Conservation (phyloP, 148 eudicot species). For the Selenicereus undatus region DNA sequence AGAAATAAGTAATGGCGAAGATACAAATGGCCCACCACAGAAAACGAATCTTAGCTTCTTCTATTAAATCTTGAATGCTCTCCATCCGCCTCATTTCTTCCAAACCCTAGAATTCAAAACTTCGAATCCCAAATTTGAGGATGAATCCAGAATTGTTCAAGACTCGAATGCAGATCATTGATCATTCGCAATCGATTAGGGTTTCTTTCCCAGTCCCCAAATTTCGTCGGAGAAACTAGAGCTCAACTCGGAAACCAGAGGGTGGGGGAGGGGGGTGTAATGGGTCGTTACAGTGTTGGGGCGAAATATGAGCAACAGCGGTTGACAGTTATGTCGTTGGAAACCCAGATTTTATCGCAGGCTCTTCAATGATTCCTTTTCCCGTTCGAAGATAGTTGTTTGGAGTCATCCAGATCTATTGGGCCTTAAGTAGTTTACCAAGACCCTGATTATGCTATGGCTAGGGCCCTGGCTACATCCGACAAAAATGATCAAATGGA, state of each 20-base stretch:
- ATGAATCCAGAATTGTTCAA: background rate
- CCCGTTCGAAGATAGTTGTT: no score
- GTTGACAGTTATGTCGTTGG: background rate
- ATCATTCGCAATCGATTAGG: background rate
- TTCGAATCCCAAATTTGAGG: no score
- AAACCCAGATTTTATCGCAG: background rate
- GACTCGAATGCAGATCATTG: background rate
- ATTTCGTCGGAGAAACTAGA: background rate
- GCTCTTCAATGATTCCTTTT: background rate
- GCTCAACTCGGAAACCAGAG: background rate
- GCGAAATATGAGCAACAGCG: background rate
- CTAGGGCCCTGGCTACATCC: no score
- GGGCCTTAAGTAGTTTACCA: no score
- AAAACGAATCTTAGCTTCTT: conserved; percentile 86
- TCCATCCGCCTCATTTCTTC: conserved; percentile 50
- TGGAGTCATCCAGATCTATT: no score
- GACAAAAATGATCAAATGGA: no score
- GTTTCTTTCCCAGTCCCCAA: background rate
- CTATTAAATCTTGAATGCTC: conserved; percentile 72
- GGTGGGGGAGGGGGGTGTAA: background rate
- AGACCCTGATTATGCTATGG: no score
- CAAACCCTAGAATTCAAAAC: conserved; percentile 9
- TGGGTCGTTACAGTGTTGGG: background rate
- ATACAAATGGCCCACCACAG: conserved; percentile 83
- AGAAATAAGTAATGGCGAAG: conserved; percentile 67